A percentile compares a stretch with the other conserved stretches of the same genome.
Conservation (phyloP, 805 yeast species). For the Tetrapisispora iriomotensis region DNA sequence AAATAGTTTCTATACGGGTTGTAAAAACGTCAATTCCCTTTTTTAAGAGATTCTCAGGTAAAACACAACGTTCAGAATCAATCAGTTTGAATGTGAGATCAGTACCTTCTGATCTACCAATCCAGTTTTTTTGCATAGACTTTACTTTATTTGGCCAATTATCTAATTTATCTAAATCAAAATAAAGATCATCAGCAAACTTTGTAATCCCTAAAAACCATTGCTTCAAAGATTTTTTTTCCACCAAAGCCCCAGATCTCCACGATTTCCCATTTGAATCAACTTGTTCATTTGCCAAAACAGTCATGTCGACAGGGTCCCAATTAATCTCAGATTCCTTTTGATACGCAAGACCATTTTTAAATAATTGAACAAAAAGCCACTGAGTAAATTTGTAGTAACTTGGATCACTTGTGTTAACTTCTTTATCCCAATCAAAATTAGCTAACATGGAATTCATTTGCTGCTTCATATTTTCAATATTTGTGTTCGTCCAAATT, state of each 20-base stretch:
- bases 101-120: slow-evolving; percentile 79
- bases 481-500: slow-evolving; percentile 74
- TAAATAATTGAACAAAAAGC: slow-evolving; percentile 61
- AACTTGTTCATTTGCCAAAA: slow-evolving; percentile 93
- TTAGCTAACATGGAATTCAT: slow-evolving; percentile 69
- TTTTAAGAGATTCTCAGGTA: slow-evolving; percentile 6
- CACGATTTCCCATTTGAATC: slow-evolving; percentile 86
- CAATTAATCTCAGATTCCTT: slow-evolving; percentile 86
- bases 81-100: slow-evolving; percentile 44
- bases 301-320: slow-evolving; percentile 96
- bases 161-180: slow-evolving; percentile 50
- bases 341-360: slow-evolving; percentile 76
- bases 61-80: background rate
- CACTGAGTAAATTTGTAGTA: slow-evolving; percentile 91
- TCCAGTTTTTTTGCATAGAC: slow-evolving; percentile 90
- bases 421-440: slow-evolving; percentile 90
- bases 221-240: slow-evolving; percentile 69
- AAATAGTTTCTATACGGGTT: slow-evolving; percentile 82
- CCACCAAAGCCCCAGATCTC: slow-evolving; percentile 95
- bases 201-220: slow-evolving; percentile 91
- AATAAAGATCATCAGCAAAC: slow-evolving; percentile 56
- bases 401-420: slow-evolving; percentile 76
- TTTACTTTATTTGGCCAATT: slow-evolving; percentile 88
- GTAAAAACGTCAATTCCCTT: slow-evolving; percentile 53
- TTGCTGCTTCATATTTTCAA: slow-evolving; percentile 78